Base-by-base conservation (phyloP, 1,139 yeast genomes). In the Suhomyces taliae region DNA sequence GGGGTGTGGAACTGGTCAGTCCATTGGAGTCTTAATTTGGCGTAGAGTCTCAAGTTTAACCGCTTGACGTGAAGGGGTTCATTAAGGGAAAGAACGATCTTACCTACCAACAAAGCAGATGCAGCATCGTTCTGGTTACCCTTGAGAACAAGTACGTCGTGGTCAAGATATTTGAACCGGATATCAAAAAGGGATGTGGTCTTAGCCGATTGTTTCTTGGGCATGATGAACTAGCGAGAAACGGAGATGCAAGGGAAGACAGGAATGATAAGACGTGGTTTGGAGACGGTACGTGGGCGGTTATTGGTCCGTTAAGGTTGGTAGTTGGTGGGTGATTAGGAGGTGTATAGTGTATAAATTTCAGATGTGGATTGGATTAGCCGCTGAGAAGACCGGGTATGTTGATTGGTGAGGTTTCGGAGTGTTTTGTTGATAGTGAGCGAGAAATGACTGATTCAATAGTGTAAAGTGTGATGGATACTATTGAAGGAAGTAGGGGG, bases 61-160 rank as follows among this genome's bases (percentile, higher is more conserved):
- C 78, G 80, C 59, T 81, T 85, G 44, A 93, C 76, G 8, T 82
- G 70, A 50, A 90, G 70, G 1, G 96, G 90, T 55, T 93, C 98
- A 31, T 78, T 73, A 1, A 89, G 82, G 0, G 95, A 80, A 32
- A 93, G 67, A 1, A 87, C 93, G 26, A 93, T 83, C 26, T 82
- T 82, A 6, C 99, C 99, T 1, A 85, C 71, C 34, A 93, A 65
- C 11, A 87, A 68, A 1, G 83, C 88, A 1, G 96, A 85, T 0
- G 90, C 78, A 0, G 98, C 96, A 47, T 85, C 93, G 40, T 79
- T 78, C 2, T 87, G 81, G 2, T 82, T 59, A 1, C 99, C 99
- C 57, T 91, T 85, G 35, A 93, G 66, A 5, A 93, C 81, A 15
- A 93, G 69, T 7, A 90, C 95, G 60, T 90, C 96, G 53, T 85